phyloP scores from a whole-genome alignment of 75 land plant genomes.

The Ceratopteris richardii region DNA sequence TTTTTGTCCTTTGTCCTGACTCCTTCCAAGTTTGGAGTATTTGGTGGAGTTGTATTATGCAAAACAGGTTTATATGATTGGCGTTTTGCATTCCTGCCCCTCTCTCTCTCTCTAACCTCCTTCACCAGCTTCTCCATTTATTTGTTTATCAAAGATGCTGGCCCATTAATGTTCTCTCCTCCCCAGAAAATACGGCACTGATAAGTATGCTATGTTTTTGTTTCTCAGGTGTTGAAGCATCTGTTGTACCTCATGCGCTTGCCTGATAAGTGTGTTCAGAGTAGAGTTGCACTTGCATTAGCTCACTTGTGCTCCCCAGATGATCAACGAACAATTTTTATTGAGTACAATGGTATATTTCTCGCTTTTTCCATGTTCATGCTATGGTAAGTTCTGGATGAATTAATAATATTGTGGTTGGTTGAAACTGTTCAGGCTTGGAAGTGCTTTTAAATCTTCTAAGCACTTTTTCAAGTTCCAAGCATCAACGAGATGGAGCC shows the following conservation, averaged over 20 bases:
- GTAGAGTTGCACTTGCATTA: conserved; percentile 82
- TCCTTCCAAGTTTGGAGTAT: too few relatives aligned
- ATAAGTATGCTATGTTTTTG: too few relatives aligned
- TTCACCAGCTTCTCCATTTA: too few relatives aligned
- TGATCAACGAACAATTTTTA: conserved; percentile 66
- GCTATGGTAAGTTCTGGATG: neutral
- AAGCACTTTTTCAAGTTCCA: conserved; percentile 35
- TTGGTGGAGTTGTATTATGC: too few relatives aligned
- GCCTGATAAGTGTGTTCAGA: conserved; percentile 64
- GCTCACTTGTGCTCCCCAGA: conserved; percentile 87
- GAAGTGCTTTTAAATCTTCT: conserved; percentile 70
- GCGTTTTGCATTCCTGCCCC: too few relatives aligned
- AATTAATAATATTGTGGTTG: neutral
- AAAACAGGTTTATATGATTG: too few relatives aligned
- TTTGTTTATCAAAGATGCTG: too few relatives aligned
- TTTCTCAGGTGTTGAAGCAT: conserved; percentile 74
- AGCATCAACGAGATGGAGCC: conserved; percentile 72
- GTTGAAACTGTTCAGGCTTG: conserved; percentile 40
- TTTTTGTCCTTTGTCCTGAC: too few relatives aligned
- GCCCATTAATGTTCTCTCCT: too few relatives aligned
- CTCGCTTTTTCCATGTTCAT: neutral
- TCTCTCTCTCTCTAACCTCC: too few relatives aligned
- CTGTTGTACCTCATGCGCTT: conserved; percentile 80
- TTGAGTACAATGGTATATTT: conserved; percentile 72
- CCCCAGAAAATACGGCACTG: too few relatives aligned